phyloP scores from a whole-genome alignment of 768 basidiomycete species.

The Lactarius quietus region DNA sequence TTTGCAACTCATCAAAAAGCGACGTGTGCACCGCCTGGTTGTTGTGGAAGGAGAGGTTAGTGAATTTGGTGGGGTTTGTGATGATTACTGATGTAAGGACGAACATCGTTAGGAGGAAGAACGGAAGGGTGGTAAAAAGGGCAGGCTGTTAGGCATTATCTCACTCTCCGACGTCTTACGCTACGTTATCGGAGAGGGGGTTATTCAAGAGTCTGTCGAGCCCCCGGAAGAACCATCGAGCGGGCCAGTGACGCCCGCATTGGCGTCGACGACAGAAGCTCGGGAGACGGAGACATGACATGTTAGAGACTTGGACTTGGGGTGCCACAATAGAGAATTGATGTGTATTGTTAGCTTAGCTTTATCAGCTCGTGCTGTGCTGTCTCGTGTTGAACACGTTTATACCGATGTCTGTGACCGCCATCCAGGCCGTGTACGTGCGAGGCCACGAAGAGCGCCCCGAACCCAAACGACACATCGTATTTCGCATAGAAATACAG shows the following conservation, averaged over 20 bases:
- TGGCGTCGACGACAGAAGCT: conserved; percentile 4
- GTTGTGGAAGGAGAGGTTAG: conserved; percentile 89
- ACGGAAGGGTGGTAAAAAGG: conserved; percentile 73
- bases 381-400: background rate
- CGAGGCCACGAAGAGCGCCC: conserved; percentile 64
- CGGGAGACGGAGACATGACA: conserved; percentile 1
- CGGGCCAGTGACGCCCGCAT: background rate
- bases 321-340: conserved; percentile 12
- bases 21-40: conserved; percentile 90
- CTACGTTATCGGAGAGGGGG: conserved; percentile 60
- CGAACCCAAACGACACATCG: conserved; percentile 72
- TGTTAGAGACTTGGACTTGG: conserved; percentile 3
- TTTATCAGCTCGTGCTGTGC: conserved; percentile 1
- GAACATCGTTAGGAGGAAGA: conserved; percentile 65
- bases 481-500: conserved; percentile 79
- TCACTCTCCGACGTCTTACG: conserved; percentile 85
- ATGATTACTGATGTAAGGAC: conserved; percentile 9
- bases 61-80: conserved; percentile 12
- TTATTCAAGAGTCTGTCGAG: conserved; percentile 19
- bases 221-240: conserved; percentile 24
- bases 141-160: conserved; percentile 80
- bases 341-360: conserved; percentile 17
- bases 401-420: conserved; percentile 48
- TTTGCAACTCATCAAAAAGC: conserved; percentile 87
- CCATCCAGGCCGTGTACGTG: conserved; percentile 74